Evolutionary conservation across 257 asterid genomes (phyloP).

Genomic region (Knoxia roxburghii): DNA sequence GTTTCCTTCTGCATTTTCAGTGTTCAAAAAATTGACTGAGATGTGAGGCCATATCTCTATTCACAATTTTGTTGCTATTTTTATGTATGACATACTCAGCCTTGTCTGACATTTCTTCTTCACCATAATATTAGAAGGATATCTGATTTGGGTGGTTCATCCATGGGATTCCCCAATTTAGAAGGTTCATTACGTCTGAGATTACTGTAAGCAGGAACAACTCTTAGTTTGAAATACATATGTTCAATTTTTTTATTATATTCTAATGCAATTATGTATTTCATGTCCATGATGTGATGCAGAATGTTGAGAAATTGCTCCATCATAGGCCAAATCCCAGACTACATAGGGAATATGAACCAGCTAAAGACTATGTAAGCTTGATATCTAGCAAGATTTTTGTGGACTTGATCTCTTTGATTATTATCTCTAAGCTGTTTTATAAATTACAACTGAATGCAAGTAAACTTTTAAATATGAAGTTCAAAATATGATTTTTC

Average conservation of each 20-base stretch:
- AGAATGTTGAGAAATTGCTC: conserved; percentile 80
- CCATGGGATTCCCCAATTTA: conserved; percentile 51
- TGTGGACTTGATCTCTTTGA: background rate
- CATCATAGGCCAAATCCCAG: conserved; percentile 57
- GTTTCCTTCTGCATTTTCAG: conserved; percentile 49
- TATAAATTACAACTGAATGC: no score
- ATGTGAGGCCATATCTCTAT: conserved; percentile 44
- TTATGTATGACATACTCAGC: background rate
- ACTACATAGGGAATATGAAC: conserved; percentile 31
- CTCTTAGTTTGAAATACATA: conserved; percentile 6
- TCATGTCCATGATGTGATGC: conserved; percentile 36
- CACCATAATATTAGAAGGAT: conserved; percentile 50
- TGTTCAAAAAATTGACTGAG: conserved; percentile 33
- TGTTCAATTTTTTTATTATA: background rate
- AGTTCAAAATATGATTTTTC: background rate
- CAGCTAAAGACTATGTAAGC: conserved; percentile 50
- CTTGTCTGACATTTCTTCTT: background rate
- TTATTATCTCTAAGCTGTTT: background rate
- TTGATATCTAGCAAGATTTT: background rate
- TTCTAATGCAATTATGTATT: conserved; percentile 14
- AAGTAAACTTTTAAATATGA: no score
- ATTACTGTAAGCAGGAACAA: conserved; percentile 47
- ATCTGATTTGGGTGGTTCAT: conserved; percentile 50
- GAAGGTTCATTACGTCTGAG: conserved; percentile 18
- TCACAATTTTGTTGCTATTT: background rate